phyloP scores from a whole-genome alignment of 169 alveolate species.

The Plasmodium billcollinsi region DNA sequence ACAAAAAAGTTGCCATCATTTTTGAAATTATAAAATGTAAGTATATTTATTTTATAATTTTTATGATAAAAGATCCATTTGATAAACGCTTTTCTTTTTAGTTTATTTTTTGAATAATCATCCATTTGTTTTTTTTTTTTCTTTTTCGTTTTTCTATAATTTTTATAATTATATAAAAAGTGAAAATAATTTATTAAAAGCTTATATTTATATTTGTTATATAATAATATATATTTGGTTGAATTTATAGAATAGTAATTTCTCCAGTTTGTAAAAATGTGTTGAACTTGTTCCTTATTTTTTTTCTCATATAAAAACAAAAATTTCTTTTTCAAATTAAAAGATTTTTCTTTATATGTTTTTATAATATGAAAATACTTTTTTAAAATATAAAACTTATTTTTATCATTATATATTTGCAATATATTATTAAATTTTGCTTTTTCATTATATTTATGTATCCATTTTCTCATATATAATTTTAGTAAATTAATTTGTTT shows the following conservation, averaged over 20 bases:
- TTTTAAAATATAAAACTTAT: constrained; percentile 9
- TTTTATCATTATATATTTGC: constrained; percentile 10
- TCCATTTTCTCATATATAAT: constrained; percentile 3
- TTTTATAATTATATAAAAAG: constrained; percentile 9
- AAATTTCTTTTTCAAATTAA: constrained; percentile 27
- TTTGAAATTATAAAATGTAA: constrained; percentile 26
- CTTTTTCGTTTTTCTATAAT: constrained; percentile 22
- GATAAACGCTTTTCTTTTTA: constrained; percentile 1
- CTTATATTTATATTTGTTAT: constrained; percentile 45
- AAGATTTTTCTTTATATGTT: constrained; percentile 31
- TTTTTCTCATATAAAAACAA: constrained; percentile 27
- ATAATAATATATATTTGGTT: constrained; percentile 29
- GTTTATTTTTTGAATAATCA: not conserved
- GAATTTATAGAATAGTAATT: constrained; percentile 29
- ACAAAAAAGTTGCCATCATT: constrained; percentile 18
- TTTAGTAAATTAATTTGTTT: not conserved
- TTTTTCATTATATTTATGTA: not conserved
- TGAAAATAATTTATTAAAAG: constrained; percentile 29
- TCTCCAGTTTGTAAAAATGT: constrained; percentile 31
- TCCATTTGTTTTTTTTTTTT: not conserved
- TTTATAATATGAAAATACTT: constrained; percentile 17
- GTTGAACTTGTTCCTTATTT: constrained; percentile 14
- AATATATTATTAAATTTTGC: not conserved
- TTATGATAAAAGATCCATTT: constrained; percentile 18
- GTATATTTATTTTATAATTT: constrained; percentile 14